These are phyloP conservation scores for Phaeotremella skinneri DNA, from an alignment of 768 basidiomycete species.

Conservation along the genomic window DNA sequence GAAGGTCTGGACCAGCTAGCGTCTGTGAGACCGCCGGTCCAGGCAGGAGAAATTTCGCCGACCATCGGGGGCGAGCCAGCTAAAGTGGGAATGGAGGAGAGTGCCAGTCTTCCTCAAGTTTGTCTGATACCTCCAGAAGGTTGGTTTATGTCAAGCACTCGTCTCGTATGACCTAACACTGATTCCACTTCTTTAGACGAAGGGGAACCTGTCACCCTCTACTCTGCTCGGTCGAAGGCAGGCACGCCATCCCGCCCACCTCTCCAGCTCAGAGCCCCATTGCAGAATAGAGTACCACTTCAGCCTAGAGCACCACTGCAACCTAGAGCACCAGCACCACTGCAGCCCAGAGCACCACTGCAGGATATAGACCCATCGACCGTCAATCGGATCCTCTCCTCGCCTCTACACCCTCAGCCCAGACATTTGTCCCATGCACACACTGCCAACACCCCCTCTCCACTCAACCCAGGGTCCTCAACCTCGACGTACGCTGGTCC, in stretches of 20 bases:
- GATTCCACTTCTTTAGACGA: constrained; percentile 21
- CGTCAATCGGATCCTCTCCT: constrained; percentile 17
- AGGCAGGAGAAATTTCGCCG: too few species aligned
- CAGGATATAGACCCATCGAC: neutral
- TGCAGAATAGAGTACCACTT: too few species aligned
- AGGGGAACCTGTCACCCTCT: constrained; percentile 34
- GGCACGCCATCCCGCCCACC: too few species aligned
- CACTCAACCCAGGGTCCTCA: constrained; percentile 15
- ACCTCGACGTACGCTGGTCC: constrained; percentile 17
- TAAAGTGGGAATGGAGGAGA: too few species aligned
- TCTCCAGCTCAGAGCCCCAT: too few species aligned
- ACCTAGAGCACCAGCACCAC: constrained; percentile 16
- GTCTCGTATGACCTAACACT: neutral
- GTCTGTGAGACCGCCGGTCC: too few species aligned
- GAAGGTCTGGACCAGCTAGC: too few species aligned
- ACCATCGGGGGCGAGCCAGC: too few species aligned
- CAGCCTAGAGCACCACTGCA: constrained; percentile 14
- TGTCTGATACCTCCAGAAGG: constrained; percentile 41
- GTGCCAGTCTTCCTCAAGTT: constrained; percentile 31
- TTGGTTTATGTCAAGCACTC: constrained; percentile 11
- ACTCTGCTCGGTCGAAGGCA: constrained; percentile 35
- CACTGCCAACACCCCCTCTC: constrained; percentile 12
- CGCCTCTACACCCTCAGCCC: constrained; percentile 9
- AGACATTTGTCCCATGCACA: neutral
- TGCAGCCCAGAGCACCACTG: constrained; percentile 6